phyloP scores from a whole-genome alignment of 2,329 filamentous ascomycete species.

The Dactylellina drechsleri region DNA sequence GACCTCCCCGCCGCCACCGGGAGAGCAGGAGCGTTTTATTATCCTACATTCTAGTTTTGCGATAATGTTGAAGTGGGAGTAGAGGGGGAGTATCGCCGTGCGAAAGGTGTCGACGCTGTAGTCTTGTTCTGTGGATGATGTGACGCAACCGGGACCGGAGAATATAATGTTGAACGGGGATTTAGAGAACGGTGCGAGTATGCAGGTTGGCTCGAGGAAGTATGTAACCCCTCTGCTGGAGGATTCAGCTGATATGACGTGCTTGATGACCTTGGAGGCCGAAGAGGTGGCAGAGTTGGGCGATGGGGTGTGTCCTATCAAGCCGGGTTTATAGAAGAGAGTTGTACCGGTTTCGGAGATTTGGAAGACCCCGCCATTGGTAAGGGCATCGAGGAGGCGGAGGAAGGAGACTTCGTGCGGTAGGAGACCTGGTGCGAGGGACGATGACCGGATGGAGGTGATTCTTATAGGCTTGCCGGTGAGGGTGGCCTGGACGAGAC shows the following conservation, averaged over 20 bases:
- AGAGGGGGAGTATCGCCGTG: slow-evolving; percentile 89
- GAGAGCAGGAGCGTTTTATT: slow-evolving; percentile 76
- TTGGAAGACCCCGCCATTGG: slow-evolving; percentile 93
- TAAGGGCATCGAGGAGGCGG: slow-evolving; percentile 90
- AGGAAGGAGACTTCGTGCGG: slow-evolving; percentile 95
- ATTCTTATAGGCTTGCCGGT: slow-evolving; percentile 90
- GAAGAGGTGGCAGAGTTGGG: slow-evolving; percentile 52
- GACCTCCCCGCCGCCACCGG: slow-evolving; percentile 89
- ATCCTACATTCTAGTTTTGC: slow-evolving; percentile 86
- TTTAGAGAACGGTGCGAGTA: slow-evolving; percentile 93
- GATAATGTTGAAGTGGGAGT: slow-evolving; percentile 88
- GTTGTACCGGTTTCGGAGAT: slow-evolving; percentile 97
- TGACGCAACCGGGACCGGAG: slow-evolving; percentile 90
- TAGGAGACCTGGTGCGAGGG: slow-evolving; percentile 86
- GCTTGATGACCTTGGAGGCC: slow-evolving; percentile 77
- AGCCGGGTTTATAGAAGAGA: slow-evolving; percentile 87
- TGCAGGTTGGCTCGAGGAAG: slow-evolving; percentile 87
- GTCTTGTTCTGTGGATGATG: slow-evolving; percentile 85
- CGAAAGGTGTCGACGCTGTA: slow-evolving; percentile 92
- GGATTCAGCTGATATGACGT: slow-evolving; percentile 76
- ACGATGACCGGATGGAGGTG: slow-evolving; percentile 89
- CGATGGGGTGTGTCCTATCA: slow-evolving; percentile 72
- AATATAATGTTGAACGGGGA: slow-evolving; percentile 89
- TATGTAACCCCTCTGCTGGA: slow-evolving; percentile 87
- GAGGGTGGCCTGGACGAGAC: slow-evolving; percentile 88